phyloP scores from a whole-genome alignment of 805 yeast genomes.

The Ogataea angusta region DNA sequence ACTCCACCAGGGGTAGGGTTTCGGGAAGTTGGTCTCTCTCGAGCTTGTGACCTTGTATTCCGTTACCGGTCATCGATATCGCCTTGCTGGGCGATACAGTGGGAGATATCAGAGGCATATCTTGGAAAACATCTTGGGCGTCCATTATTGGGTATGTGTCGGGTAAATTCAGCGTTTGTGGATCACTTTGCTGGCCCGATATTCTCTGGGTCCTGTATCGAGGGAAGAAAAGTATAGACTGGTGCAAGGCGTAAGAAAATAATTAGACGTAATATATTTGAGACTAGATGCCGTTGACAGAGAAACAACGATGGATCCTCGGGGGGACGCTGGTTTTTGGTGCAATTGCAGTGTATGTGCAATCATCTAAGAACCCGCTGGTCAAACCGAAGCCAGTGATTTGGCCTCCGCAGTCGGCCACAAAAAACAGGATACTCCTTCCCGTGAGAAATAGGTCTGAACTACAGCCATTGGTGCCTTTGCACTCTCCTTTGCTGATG shows the following conservation, averaged over 20 bases:
- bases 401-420: slow-evolving; percentile 35
- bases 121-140: slow-evolving; percentile 28
- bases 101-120: slow-evolving; percentile 42
- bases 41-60: slow-evolving; percentile 8
- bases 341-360: slow-evolving; percentile 25
- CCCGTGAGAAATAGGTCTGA: slow-evolving; percentile 58
- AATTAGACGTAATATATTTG: slow-evolving; percentile 1
- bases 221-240: not conserved
- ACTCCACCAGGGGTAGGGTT: slow-evolving; percentile 69
- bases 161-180: not conserved
- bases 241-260: slow-evolving; percentile 3
- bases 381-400: slow-evolving; percentile 32
- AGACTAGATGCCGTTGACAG: slow-evolving; percentile 20
- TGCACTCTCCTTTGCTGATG: slow-evolving; percentile 60
- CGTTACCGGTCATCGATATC: slow-evolving; percentile 6
- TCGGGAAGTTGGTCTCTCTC: slow-evolving; percentile 46
- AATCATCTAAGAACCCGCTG: slow-evolving; percentile 25
- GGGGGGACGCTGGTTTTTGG: slow-evolving; percentile 28
- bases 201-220: not conserved
- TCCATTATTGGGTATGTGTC: not conserved
- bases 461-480: slow-evolving; percentile 49
- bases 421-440: slow-evolving; percentile 42
- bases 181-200: not conserved
- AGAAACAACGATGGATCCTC: slow-evolving; percentile 29
- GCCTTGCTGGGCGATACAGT: slow-evolving; percentile 32